Evolutionary conservation across 352 stramenopile genomes (phyloP).

Genomic region (Pythium insidiosum): DNA sequence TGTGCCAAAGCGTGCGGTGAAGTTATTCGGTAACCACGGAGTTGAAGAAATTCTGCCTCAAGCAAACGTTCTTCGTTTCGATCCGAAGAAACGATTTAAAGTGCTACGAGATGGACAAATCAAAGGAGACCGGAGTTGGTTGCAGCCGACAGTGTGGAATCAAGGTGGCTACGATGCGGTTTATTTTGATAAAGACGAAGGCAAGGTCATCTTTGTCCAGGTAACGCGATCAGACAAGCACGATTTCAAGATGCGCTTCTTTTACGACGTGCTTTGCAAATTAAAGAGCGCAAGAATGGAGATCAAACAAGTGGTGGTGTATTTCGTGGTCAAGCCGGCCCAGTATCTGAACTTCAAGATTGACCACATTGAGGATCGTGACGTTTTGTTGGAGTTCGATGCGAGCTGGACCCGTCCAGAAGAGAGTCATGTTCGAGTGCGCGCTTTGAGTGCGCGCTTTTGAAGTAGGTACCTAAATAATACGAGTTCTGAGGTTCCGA

Average conservation of each 20-base stretch:
- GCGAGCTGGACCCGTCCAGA: not conserved
- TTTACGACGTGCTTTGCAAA: constrained; percentile 16
- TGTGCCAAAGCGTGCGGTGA: constrained; percentile 9
- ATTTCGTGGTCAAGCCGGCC: not conserved
- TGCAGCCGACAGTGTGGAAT: constrained; percentile 17
- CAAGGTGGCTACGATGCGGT: constrained; percentile 22
- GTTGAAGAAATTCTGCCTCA: constrained; percentile 4
- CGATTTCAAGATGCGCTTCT: constrained; percentile 17
- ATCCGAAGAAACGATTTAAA: constrained; percentile 12
- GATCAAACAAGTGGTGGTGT: constrained; percentile 7
- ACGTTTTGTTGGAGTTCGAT: not conserved
- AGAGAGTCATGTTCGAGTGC: not conserved
- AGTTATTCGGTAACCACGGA: constrained; percentile 1
- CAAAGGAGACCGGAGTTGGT: constrained; percentile 13
- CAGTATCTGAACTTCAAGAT: not conserved
- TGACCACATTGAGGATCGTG: not conserved
- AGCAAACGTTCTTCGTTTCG: constrained; percentile 8
- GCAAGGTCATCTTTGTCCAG: constrained; percentile 20
- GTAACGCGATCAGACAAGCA: constrained; percentile 15
- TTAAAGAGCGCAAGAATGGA: constrained; percentile 8
- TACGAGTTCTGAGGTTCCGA: too few relatives aligned
- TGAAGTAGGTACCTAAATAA: too few relatives aligned
- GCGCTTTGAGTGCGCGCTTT: too few relatives aligned
- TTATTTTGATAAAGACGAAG: constrained; percentile 15
- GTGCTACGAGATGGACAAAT: constrained; percentile 8